Conservation (phyloP, 257 asterid genomes). For the Misopates orontium region DNA sequence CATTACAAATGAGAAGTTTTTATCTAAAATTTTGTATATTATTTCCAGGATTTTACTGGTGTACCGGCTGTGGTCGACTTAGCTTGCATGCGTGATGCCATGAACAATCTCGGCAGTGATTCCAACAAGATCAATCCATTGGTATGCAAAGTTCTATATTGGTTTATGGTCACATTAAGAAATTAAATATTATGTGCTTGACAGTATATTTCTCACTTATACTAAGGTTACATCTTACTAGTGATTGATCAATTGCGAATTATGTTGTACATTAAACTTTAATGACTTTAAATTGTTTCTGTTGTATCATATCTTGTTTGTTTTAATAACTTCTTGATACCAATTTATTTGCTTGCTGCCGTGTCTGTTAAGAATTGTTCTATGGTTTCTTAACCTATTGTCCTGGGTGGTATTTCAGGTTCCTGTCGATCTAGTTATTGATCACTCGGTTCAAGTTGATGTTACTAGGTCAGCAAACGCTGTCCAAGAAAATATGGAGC, state of each 20-base stretch:
- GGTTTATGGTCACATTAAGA: slow-evolving; percentile 14
- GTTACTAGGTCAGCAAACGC: slow-evolving; percentile 90
- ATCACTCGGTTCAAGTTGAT: slow-evolving; percentile 98
- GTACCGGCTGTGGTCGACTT: slow-evolving; percentile 96
- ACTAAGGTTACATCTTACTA: background rate
- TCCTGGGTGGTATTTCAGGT: slow-evolving; percentile 56
- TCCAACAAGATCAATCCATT: slow-evolving; percentile 93
- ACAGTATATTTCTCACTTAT: background rate
- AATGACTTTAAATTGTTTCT: background rate
- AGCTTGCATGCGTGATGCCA: slow-evolving; percentile 99
- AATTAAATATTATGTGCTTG: slow-evolving; percentile 15
- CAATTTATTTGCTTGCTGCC: background rate
- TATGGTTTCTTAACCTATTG: slow-evolving; percentile 18
- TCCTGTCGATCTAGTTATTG: slow-evolving; percentile 94
- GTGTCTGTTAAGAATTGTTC: background rate
- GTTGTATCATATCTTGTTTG: background rate
- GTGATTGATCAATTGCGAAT: background rate
- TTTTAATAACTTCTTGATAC: background rate
- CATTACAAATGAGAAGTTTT: slow-evolving; percentile 13
- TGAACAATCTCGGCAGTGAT: slow-evolving; percentile 90
- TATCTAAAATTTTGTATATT: slow-evolving; percentile 27
- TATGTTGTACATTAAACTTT: background rate
- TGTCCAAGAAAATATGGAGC: slow-evolving; percentile 89
- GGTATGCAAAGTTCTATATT: slow-evolving; percentile 47
- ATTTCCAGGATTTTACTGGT: slow-evolving; percentile 87